Evolutionary conservation across 306 rosid genomes (phyloP).

Genomic region (Medicago ruthenica): DNA sequence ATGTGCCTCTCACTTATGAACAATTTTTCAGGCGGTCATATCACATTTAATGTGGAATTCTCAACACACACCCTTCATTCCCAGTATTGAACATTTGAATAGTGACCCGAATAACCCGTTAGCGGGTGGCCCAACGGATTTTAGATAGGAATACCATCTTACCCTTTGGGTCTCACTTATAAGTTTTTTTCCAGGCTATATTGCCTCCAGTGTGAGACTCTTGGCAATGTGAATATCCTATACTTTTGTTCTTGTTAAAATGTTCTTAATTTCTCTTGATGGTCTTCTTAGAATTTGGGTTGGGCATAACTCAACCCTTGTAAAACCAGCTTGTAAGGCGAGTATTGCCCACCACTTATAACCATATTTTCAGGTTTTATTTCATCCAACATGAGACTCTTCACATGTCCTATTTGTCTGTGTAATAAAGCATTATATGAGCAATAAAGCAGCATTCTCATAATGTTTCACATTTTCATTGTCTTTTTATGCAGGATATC

Average conservation of each 20-base stretch:
- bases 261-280: slow-evolving; percentile 27
- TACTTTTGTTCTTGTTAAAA: too few relatives aligned
- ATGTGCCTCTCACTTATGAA: neutral
- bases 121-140: neutral
- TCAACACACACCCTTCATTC: neutral
- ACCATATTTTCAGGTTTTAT: neutral
- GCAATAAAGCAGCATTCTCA: slow-evolving; percentile 30
- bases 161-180: too few relatives aligned
- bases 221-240: too few relatives aligned
- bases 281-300: neutral
- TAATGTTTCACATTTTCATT: slow-evolving; percentile 33
- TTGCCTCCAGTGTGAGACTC: too few relatives aligned
- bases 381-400: neutral
- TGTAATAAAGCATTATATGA: slow-evolving; percentile 13
- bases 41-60: neutral
- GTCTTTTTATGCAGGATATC: slow-evolving; percentile 70
- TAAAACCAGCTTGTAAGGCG: neutral
- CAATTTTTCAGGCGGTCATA: neutral
- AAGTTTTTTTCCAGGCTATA: too few relatives aligned
- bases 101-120: neutral
- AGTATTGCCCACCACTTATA: neutral
- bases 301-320: neutral
- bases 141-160: neutral
- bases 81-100: neutral
- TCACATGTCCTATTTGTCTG: neutral